Conservation (phyloP, 495 filamentous ascomycete genomes). For the Trichoderma parareesei region DNA sequence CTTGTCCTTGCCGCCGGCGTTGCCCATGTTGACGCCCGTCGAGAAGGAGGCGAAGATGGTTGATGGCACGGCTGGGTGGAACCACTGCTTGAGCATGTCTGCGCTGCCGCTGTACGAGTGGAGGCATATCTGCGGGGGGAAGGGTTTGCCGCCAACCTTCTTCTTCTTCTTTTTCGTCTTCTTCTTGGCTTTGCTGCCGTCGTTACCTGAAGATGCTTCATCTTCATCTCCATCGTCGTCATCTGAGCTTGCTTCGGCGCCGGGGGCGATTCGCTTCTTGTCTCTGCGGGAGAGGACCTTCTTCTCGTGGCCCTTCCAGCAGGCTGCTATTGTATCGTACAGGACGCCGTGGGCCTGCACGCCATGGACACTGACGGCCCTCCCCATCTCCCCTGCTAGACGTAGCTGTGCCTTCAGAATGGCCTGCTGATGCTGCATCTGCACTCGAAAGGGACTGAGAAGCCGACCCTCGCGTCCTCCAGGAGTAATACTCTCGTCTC, state of each 20-base stretch:
- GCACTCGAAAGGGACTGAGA: slow-evolving; percentile 67
- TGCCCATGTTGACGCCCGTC: slow-evolving; percentile 66
- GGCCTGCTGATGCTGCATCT: slow-evolving; percentile 66
- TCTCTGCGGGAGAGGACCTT: slow-evolving; percentile 52
- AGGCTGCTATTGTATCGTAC: slow-evolving; percentile 61
- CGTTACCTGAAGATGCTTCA: slow-evolving; percentile 36
- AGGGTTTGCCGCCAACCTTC: slow-evolving; percentile 41
- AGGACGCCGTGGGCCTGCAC: slow-evolving; percentile 84
- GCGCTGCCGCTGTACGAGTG: slow-evolving; percentile 86
- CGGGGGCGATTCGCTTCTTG: slow-evolving; percentile 41
- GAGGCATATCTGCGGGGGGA: slow-evolving; percentile 84
- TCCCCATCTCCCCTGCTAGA: slow-evolving; percentile 71
- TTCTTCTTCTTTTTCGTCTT: not conserved
- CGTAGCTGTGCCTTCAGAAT: slow-evolving; percentile 75
- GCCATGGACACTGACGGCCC: slow-evolving; percentile 81
- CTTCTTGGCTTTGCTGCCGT: slow-evolving; percentile 20
- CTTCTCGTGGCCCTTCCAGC: slow-evolving; percentile 81
- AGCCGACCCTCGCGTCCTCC: slow-evolving; percentile 73
- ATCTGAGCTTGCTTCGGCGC: not conserved
- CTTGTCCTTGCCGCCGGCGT: slow-evolving; percentile 33
- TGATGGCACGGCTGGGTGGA: slow-evolving; percentile 64
- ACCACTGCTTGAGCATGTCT: slow-evolving; percentile 69
- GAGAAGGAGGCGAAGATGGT: slow-evolving; percentile 88
- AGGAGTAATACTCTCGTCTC: slow-evolving; percentile 54
- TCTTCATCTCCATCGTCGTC: slow-evolving; percentile 30